These are phyloP conservation scores for Eimeria acervulina DNA, from an alignment of 169 alveolate genomes.

Conservation along the genomic window DNA sequence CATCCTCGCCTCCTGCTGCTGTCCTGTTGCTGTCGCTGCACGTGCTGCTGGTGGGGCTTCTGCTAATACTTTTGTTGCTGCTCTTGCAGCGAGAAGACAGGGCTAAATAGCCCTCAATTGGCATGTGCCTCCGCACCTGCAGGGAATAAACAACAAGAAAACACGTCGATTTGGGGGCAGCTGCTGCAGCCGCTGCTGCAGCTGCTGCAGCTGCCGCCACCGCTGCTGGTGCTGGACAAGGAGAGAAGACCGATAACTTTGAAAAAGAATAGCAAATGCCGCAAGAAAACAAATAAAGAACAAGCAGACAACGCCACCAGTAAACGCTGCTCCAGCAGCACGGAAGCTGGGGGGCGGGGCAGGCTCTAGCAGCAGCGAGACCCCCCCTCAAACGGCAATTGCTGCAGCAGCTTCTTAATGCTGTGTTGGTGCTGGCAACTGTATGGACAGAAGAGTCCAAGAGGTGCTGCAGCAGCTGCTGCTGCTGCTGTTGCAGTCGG, in stretches of 20 bases:
- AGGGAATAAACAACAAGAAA: neutral
- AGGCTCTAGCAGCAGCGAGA: neutral
- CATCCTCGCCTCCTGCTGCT: constrained; percentile 25
- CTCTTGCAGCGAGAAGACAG: constrained; percentile 8
- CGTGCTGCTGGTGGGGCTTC: constrained; percentile 45
- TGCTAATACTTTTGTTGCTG: neutral
- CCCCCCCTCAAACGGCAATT: no score
- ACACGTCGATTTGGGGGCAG: neutral
- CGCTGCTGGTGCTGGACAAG: neutral
- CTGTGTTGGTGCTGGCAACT: neutral
- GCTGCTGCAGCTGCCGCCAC: constrained; percentile 37
- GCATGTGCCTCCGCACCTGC: constrained; percentile 63
- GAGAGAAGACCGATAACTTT: neutral
- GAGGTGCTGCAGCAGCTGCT: constrained; percentile 26
- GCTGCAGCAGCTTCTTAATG: neutral
- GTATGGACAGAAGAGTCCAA: neutral
- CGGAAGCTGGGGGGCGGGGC: constrained; percentile 56
- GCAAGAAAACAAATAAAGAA: neutral
- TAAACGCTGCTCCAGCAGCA: neutral
- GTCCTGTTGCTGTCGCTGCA: neutral
- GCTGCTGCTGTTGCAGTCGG: constrained; percentile 27
- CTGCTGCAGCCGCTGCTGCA: constrained; percentile 53
- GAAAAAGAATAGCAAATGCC: neutral
- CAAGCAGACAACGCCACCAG: neutral
- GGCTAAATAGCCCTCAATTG: neutral